A percentile compares a stretch with the other conserved stretches of the same genome.
phyloP scores from a whole-genome alignment of 2,329 filamentous ascomycete genomes.

The Nigrospora sphaerica region DNA sequence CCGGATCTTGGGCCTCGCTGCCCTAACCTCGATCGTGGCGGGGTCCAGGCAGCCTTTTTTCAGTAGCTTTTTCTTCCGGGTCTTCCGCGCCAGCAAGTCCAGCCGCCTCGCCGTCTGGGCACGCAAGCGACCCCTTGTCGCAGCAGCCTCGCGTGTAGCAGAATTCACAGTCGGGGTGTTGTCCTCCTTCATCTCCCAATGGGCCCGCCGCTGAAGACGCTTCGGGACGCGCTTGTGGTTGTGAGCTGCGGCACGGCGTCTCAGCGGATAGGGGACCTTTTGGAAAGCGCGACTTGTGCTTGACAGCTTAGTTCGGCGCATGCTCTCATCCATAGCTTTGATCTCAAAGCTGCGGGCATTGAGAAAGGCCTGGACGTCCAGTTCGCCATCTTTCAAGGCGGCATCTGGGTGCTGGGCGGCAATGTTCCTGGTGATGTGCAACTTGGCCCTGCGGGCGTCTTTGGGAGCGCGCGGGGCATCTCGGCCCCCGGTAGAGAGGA shows the following conservation, averaged over 20 bases:
- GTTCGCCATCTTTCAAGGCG: constrained; percentile 62
- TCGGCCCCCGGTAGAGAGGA: no score
- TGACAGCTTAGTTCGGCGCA: constrained; percentile 62
- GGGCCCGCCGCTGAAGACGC: constrained; percentile 63
- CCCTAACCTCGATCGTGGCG: constrained; percentile 29
- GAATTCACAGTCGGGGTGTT: constrained; percentile 77
- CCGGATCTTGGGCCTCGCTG: constrained; percentile 58
- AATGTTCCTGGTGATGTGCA: constrained; percentile 28
- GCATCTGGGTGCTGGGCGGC: constrained; percentile 42
- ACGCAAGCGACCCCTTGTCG: constrained; percentile 53
- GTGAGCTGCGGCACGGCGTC: constrained; percentile 86
- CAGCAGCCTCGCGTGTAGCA: constrained; percentile 53
- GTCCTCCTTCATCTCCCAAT: constrained; percentile 73
- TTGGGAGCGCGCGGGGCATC: neutral
- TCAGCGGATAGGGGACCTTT: constrained; percentile 75
- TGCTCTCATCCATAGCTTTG: constrained; percentile 72
- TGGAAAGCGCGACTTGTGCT: constrained; percentile 75
- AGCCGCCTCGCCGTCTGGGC: constrained; percentile 71
- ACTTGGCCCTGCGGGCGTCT: neutral
- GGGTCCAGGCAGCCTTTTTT: constrained; percentile 24
- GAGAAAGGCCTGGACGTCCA: constrained; percentile 81
- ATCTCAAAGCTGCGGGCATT: constrained; percentile 86
- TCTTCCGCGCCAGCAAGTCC: constrained; percentile 52
- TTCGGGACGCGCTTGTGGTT: constrained; percentile 87
- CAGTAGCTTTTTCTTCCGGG: constrained; percentile 29